Evolutionary conservation across 164 flowering plant genomes (phyloP).

Genomic region (Saururus chinensis): DNA sequence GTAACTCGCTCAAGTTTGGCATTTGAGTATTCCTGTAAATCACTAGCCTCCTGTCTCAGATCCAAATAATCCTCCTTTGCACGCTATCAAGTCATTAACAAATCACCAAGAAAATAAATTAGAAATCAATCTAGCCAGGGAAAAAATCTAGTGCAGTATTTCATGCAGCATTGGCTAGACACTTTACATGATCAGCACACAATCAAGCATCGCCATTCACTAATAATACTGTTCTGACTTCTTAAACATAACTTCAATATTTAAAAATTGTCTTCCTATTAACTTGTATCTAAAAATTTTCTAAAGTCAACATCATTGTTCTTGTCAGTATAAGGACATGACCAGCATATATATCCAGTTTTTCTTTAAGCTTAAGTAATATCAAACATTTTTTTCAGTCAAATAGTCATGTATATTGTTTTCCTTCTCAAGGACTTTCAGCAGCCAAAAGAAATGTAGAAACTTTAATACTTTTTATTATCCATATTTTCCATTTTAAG

Average conservation of each 20-base stretch:
- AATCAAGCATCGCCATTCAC: neutral
- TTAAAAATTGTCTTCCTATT: too few relatives aligned
- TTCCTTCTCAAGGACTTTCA: too few relatives aligned
- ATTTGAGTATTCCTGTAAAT: constrained; percentile 87
- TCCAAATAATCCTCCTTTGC: constrained; percentile 73
- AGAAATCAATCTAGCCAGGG: neutral
- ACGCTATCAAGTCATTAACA: constrained; percentile 27
- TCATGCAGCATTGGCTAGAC: neutral
- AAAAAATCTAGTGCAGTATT: neutral
- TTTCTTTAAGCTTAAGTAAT: too few relatives aligned
- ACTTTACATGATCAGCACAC: neutral
- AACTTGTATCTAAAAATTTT: too few relatives aligned
- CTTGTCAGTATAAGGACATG: too few relatives aligned
- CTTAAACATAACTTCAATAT: neutral
- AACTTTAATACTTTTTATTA: too few relatives aligned
- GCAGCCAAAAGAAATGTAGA: too few relatives aligned
- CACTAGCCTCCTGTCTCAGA: constrained; percentile 85
- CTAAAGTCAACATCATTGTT: too few relatives aligned
- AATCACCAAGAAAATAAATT: neutral
- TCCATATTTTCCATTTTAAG: too few relatives aligned
- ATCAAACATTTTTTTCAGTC: too few relatives aligned
- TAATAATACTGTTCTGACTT: neutral
- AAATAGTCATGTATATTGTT: too few relatives aligned
- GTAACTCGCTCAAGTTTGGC: constrained; percentile 82
- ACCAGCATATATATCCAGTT: too few relatives aligned